Conservation (phyloP, 805 yeast genomes). For the Candida sphagnicola region DNA sequence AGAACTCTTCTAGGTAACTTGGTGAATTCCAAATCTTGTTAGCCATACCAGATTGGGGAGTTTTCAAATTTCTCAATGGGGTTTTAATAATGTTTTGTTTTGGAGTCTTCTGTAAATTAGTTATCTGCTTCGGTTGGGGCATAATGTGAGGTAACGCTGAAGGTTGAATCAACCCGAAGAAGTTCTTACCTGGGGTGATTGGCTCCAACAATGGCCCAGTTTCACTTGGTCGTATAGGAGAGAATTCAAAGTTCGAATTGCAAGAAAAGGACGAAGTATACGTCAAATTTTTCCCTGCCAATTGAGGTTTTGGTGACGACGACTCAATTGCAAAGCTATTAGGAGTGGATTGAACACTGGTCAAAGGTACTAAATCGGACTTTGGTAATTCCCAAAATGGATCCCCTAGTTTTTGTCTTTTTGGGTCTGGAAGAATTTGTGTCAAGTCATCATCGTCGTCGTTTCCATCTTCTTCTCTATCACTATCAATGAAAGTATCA, state of each 20-base stretch:
- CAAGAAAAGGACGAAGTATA: slow-evolving; percentile 67
- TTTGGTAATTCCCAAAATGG: slow-evolving; percentile 5
- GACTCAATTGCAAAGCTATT: slow-evolving; percentile 24
- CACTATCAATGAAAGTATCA: slow-evolving; percentile 1
- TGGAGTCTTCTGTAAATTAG: slow-evolving; percentile 26
- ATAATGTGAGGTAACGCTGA: not conserved
- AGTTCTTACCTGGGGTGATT: slow-evolving; percentile 46
- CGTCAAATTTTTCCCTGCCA: slow-evolving; percentile 41
- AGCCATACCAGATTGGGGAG: slow-evolving; percentile 43
- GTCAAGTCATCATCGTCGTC: slow-evolving; percentile 15
- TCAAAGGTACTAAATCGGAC: slow-evolving; percentile 2
- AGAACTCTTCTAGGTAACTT: slow-evolving; percentile 62
- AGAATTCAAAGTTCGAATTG: slow-evolving; percentile 58
- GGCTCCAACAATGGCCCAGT: slow-evolving; percentile 69
- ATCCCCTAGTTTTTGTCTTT: slow-evolving; percentile 11
- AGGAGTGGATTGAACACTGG: slow-evolving; percentile 8
- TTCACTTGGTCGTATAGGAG: slow-evolving; percentile 54
- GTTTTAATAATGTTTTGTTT: slow-evolving; percentile 27
- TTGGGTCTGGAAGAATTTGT: slow-evolving; percentile 12
- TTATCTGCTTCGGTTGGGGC: not conserved
- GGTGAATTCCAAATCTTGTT: slow-evolving; percentile 64
- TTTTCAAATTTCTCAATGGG: slow-evolving; percentile 31
- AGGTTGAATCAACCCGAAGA: slow-evolving; percentile 8
- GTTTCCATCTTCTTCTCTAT: slow-evolving; percentile 14
- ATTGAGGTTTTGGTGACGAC: slow-evolving; percentile 38